phyloP scores from a whole-genome alignment of 2,329 filamentous ascomycete species.

The Chaetothyriales sp. region DNA sequence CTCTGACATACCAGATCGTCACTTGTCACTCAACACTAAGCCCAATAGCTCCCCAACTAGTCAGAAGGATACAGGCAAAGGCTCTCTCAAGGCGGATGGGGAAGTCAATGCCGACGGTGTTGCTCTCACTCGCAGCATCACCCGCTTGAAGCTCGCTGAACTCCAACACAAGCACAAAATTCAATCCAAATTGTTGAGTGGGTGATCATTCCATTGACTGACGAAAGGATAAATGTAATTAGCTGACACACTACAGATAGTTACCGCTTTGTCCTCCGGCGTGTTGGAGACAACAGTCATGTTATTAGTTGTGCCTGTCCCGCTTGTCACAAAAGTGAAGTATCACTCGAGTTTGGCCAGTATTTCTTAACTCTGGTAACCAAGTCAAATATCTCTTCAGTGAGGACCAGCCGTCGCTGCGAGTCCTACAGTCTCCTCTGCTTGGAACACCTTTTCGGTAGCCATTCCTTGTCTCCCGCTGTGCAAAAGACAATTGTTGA shows the following conservation, averaged over 20 bases:
- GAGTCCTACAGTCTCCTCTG: not conserved
- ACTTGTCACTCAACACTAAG: not conserved
- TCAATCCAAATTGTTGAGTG: not conserved
- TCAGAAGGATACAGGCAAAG: not conserved
- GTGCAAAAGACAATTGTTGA: not conserved
- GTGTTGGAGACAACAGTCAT: not conserved
- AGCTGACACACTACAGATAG: not conserved
- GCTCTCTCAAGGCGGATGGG: not conserved
- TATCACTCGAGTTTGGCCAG: not conserved
- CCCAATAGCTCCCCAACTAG: not conserved
- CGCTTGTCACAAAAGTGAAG: not conserved
- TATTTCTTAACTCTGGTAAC: not conserved
- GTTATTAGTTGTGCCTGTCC: not conserved
- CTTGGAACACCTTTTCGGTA: not conserved
- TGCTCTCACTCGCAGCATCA: not conserved
- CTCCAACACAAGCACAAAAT: conserved; percentile 1
- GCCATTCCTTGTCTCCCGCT: not conserved
- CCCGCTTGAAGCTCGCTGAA: not conserved
- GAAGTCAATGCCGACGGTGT: not conserved
- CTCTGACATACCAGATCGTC: not conserved
- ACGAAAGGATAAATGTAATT: not conserved
- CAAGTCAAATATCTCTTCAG: not conserved
- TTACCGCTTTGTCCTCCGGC: not conserved
- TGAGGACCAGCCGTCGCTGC: not conserved
- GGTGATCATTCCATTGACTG: not conserved